phyloP scores from a whole-genome alignment of 441 rosid genomes.

The Populus hybrid region DNA sequence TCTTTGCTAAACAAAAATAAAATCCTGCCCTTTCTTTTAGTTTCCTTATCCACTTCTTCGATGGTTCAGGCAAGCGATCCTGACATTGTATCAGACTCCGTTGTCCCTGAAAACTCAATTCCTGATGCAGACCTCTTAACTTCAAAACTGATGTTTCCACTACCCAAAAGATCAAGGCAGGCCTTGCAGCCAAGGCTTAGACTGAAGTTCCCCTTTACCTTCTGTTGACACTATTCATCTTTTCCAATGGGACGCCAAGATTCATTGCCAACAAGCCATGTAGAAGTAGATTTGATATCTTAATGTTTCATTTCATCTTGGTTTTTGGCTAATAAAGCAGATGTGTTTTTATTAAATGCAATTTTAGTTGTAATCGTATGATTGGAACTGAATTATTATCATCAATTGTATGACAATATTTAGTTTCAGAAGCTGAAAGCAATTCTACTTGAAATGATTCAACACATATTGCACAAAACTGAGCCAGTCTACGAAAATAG shows the following conservation, averaged over 20 bases:
- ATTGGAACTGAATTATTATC: too few species aligned
- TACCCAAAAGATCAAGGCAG: conserved; percentile 20
- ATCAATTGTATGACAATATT: too few species aligned
- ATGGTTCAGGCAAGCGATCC: neutral
- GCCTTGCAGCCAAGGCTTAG: conserved; percentile 3
- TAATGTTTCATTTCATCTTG: neutral
- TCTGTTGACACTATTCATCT: neutral
- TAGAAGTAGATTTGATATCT: neutral
- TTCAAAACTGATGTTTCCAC: conserved; percentile 23
- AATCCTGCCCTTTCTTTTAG: neutral
- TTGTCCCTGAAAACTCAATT: too few species aligned
- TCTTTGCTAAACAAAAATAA: neutral
- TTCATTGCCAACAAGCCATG: neutral
- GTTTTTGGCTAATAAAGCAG: neutral
- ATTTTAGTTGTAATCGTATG: too few species aligned
- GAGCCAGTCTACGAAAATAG: neutral
- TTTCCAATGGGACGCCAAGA: neutral
- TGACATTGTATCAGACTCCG: too few species aligned
- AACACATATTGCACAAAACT: neutral
- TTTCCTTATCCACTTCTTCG: neutral
- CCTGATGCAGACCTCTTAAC: too few species aligned
- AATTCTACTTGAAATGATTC: neutral
- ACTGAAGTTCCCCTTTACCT: neutral
- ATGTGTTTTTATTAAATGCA: too few species aligned
- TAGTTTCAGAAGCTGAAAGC: neutral